Conservation (phyloP, 78 protist species). For the Goniomonas avonlea region DNA sequence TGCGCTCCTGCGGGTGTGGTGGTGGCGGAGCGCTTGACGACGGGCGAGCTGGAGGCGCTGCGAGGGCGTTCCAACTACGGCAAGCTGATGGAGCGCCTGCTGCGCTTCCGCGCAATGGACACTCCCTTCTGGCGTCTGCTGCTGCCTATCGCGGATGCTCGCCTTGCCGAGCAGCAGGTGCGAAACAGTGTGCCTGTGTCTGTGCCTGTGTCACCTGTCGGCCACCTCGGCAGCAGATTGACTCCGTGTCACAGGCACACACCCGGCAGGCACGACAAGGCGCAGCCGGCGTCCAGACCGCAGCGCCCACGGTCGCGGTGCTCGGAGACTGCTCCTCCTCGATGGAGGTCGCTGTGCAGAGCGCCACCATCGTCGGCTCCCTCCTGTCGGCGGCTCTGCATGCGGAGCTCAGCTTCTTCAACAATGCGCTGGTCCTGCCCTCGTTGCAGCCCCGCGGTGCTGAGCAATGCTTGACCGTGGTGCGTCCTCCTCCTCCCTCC, state of each 20-base stretch:
- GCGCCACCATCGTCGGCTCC: background rate
- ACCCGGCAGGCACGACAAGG: no score
- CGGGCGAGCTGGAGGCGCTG: background rate
- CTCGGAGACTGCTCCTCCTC: background rate
- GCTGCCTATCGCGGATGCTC: background rate
- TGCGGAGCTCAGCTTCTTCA: background rate
- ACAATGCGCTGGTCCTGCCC: no score
- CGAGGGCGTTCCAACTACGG: background rate
- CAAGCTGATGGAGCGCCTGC: background rate
- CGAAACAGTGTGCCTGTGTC: no score
- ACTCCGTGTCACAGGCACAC: no score
- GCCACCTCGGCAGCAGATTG: no score
- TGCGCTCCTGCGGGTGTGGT: background rate
- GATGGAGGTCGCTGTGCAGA: background rate
- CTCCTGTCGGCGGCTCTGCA: background rate
- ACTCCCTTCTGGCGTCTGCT: background rate
- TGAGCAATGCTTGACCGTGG: no score
- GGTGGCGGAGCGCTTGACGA: background rate
- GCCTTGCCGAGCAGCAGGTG: no score
- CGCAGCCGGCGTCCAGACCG: background rate
- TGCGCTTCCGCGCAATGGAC: background rate
- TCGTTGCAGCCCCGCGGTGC: no score
- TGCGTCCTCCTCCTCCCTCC: no score
- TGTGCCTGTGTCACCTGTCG: no score
- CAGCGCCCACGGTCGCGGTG: background rate